Conservation (phyloP, 2,329 filamentous ascomycete genomes). For the Periconia sp. region DNA sequence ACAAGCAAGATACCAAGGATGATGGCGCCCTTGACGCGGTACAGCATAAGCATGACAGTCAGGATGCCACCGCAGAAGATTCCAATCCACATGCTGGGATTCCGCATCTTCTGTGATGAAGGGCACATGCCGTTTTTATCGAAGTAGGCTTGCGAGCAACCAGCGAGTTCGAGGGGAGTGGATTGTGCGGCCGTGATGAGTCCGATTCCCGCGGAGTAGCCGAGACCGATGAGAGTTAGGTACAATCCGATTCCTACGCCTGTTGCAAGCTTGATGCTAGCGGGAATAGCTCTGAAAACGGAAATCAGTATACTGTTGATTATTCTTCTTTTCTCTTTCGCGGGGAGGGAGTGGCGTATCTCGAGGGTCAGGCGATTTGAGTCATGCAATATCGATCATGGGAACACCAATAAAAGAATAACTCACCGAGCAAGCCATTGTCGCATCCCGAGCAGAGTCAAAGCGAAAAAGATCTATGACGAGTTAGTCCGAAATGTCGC, state of each 20-base stretch:
- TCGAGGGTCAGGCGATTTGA: slow-evolving; percentile 1
- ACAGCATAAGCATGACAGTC: slow-evolving; percentile 80
- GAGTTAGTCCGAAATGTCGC: neutral
- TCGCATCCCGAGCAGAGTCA: slow-evolving; percentile 72
- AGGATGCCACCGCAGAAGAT: slow-evolving; percentile 84
- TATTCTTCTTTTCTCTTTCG: slow-evolving; percentile 38
- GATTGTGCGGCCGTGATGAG: slow-evolving; percentile 68
- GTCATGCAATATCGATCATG: neutral
- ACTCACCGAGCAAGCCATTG: slow-evolving; percentile 61
- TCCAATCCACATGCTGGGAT: slow-evolving; percentile 81
- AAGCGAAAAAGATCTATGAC: slow-evolving; percentile 70
- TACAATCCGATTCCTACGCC: slow-evolving; percentile 86
- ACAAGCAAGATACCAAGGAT: slow-evolving; percentile 82
- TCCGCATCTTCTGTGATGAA: slow-evolving; percentile 72
- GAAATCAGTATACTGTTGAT: slow-evolving; percentile 58
- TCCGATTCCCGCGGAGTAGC: slow-evolving; percentile 81
- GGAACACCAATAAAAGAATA: slow-evolving; percentile 47
- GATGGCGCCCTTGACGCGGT: slow-evolving; percentile 83
- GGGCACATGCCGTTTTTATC: slow-evolving; percentile 59
- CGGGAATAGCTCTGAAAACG: slow-evolving; percentile 67
- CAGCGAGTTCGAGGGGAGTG: slow-evolving; percentile 74
- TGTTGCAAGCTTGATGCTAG: slow-evolving; percentile 83
- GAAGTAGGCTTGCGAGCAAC: slow-evolving; percentile 61
- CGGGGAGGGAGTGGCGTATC: slow-evolving; percentile 6
- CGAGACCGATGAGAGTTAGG: slow-evolving; percentile 73